A percentile compares a stretch with the other conserved stretches of the same genome.
Conservation (phyloP, 2,329 filamentous ascomycete genomes). For the Diaporthe humulicola region DNA sequence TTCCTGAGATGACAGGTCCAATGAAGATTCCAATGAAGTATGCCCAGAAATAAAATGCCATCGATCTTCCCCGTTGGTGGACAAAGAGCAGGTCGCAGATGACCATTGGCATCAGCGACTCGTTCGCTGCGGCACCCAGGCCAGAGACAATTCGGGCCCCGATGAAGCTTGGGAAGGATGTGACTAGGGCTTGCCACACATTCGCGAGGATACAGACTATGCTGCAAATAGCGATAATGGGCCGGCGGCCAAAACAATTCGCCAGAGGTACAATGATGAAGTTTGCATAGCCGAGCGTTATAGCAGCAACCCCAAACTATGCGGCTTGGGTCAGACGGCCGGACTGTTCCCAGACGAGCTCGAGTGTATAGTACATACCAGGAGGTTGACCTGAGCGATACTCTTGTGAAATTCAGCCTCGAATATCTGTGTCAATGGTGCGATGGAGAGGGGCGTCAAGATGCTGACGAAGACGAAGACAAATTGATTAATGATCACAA, state of each 20-base stretch:
- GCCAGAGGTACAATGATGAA: conserved; percentile 50
- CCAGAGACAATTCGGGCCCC: conserved; percentile 50
- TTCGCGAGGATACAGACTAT: conserved; percentile 48
- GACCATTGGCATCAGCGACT: conserved; percentile 52
- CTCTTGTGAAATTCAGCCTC: conserved; percentile 50
- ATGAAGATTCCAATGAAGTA: conserved; percentile 51
- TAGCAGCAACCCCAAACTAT: conserved; percentile 48
- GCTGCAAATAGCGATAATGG: conserved; percentile 48
- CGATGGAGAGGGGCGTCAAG: conserved; percentile 51
- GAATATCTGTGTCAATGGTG: conserved; percentile 52
- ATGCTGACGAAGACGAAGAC: conserved; percentile 52
- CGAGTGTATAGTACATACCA: conserved; percentile 35
- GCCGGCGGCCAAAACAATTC: conserved; percentile 50
- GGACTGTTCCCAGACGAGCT: not conserved
- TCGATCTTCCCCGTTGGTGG: conserved; percentile 48
- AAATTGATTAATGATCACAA: conserved; percentile 50
- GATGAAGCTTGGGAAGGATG: conserved; percentile 48
- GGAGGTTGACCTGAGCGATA: conserved; percentile 50
- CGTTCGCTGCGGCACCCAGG: conserved; percentile 49
- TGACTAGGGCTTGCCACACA: conserved; percentile 49
- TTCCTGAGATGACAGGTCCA: conserved; percentile 51
- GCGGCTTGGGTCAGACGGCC: not conserved
- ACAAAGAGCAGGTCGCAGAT: conserved; percentile 49
- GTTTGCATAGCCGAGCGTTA: conserved; percentile 52
- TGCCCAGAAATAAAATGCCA: conserved; percentile 49